Evolutionary conservation across 192 early-diverging fungal genomes (phyloP).

Genomic region (Rhizoclosmatium globosum): DNA sequence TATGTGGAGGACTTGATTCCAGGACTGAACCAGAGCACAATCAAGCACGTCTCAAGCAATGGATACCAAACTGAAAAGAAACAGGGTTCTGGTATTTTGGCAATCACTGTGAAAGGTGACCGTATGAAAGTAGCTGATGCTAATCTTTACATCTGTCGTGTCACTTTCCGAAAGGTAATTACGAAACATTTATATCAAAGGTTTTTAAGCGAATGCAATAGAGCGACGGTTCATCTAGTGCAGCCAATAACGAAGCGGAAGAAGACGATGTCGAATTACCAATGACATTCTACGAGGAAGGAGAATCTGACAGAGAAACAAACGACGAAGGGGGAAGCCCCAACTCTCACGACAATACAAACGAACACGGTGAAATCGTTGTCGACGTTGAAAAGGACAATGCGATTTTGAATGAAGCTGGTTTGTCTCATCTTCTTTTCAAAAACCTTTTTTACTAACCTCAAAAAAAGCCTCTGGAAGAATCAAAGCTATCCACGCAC

Average conservation of each 20-base stretch:
- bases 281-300: slow-evolving; percentile 18
- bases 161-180: not conserved
- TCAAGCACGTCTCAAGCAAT: not conserved
- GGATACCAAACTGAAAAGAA: slow-evolving; percentile 6
- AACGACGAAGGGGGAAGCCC: not conserved
- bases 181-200: no score
- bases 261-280: slow-evolving; percentile 6
- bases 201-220: no score
- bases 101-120: not conserved
- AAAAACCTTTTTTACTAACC: no score
- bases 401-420: slow-evolving; percentile 11
- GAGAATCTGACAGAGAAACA: not conserved
- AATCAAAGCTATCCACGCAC: not conserved
- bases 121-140: not conserved
- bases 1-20: slow-evolving; percentile 5
- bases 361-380: not conserved
- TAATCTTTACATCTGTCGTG: not conserved
- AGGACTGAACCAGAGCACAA: not conserved
- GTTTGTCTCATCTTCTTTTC: not conserved
- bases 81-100: not conserved
- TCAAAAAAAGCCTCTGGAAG: no score
- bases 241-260: not conserved
- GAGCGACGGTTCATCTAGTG: not conserved
- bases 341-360: not conserved
- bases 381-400: slow-evolving; percentile 14